Evolutionary conservation across 2,329 filamentous ascomycete species (phyloP).

Genomic region (Colletotrichum aenigma): DNA sequence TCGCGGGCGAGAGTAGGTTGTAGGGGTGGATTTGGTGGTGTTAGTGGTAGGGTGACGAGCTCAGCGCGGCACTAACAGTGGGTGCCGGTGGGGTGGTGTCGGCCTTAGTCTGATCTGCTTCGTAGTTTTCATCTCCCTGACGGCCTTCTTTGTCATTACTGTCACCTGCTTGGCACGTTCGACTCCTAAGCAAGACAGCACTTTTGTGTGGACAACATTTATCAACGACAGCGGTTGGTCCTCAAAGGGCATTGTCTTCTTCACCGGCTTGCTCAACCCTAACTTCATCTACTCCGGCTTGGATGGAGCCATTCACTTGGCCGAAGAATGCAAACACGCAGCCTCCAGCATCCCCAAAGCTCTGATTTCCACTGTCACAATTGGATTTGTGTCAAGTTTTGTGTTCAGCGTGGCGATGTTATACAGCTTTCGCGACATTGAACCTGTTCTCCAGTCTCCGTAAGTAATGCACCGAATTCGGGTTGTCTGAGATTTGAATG

Average conservation of each 20-base stretch:
- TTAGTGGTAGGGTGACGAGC: too few species aligned
- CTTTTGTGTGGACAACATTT: slow-evolving; percentile 34
- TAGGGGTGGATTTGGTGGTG: too few species aligned
- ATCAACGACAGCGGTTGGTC: slow-evolving; percentile 32
- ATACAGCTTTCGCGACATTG: slow-evolving; percentile 25
- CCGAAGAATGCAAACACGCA: slow-evolving; percentile 37
- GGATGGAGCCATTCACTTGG: slow-evolving; percentile 40
- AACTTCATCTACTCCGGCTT: slow-evolving; percentile 41
- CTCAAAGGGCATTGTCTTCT: slow-evolving; percentile 33
- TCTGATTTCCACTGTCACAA: slow-evolving; percentile 32
- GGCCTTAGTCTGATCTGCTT: background rate
- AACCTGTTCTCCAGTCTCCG: slow-evolving; percentile 11
- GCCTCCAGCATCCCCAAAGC: slow-evolving; percentile 33
- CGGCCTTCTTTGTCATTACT: slow-evolving; percentile 31
- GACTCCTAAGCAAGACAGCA: background rate
- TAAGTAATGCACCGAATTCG: background rate
- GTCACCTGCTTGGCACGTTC: slow-evolving; percentile 31
- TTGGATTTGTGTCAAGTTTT: slow-evolving; percentile 36
- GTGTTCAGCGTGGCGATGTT: slow-evolving; percentile 33
- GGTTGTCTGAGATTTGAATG: accelerated
- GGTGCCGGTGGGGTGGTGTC: too few species aligned
- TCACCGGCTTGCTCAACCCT: slow-evolving; percentile 41
- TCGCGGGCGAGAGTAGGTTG: too few species aligned
- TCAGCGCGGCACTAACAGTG: too few species aligned
- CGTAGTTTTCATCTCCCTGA: background rate